These are phyloP conservation scores for Carex parvula DNA, from an alignment of 176 grass and related monocot genomes.

Conservation along the genomic window DNA sequence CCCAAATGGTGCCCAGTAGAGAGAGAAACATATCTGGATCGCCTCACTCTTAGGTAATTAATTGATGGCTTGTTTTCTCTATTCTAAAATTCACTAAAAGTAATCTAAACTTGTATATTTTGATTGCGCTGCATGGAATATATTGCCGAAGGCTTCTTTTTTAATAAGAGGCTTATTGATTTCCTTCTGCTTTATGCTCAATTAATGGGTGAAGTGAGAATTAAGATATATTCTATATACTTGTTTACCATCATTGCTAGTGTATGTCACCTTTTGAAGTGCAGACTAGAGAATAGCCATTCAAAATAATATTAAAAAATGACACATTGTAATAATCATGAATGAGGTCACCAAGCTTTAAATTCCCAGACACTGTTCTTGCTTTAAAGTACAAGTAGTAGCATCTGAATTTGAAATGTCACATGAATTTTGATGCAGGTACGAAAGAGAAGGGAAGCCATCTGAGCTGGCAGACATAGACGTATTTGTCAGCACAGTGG, in stretches of 20 bases:
- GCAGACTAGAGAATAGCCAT: neutral
- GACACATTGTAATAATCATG: neutral
- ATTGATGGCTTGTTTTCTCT: neutral
- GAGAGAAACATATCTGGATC: slow-evolving; percentile 71
- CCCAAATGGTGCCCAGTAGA: slow-evolving; percentile 54
- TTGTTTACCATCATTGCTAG: neutral
- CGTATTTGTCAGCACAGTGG: slow-evolving; percentile 45
- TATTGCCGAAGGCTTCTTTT: neutral
- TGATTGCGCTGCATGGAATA: neutral
- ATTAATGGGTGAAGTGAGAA: neutral
- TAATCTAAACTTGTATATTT: neutral
- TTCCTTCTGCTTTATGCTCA: neutral
- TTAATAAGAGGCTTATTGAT: neutral
- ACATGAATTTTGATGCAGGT: slow-evolving; percentile 31
- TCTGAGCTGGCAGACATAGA: slow-evolving; percentile 47
- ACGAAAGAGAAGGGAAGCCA: slow-evolving; percentile 57
- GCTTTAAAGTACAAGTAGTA: neutral
- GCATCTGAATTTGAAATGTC: neutral
- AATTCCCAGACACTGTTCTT: neutral
- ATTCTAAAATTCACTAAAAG: neutral
- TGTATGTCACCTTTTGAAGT: neutral
- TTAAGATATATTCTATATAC: neutral
- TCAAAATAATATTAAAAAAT: neutral
- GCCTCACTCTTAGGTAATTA: slow-evolving; percentile 59
- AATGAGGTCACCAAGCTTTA: neutral